Evolutionary conservation across 2,329 filamentous ascomycete genomes (phyloP).

Genomic region (Cladorrhinum sp.): DNA sequence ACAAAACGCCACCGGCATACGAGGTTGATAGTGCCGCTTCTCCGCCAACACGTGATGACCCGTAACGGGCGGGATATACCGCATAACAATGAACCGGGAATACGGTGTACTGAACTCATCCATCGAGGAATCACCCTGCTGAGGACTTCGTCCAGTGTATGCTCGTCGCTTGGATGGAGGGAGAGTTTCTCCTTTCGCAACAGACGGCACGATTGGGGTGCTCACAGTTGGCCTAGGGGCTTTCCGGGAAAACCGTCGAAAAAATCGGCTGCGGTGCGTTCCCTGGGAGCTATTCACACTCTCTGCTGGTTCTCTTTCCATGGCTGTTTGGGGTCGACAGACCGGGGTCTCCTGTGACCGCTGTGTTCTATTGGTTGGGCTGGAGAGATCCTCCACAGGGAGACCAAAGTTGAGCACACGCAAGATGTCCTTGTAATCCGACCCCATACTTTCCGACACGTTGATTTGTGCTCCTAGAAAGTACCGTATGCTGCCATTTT

Average conservation of each 20-base stretch:
- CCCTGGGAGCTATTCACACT: neutral
- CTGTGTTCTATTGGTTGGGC: neutral
- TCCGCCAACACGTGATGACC: conserved; percentile 27
- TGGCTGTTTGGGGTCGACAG: neutral
- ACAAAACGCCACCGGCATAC: conserved; percentile 21
- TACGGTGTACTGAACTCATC: conserved; percentile 29
- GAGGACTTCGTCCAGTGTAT: conserved; percentile 11
- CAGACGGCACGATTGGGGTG: neutral
- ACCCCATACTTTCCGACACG: conserved; percentile 52
- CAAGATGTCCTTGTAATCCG: conserved; percentile 46
- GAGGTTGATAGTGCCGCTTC: conserved; percentile 16
- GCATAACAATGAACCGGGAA: conserved; percentile 32
- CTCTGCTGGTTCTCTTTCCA: neutral
- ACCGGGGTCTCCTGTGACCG: conserved; percentile 5
- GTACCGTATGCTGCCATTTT: conserved; percentile 48
- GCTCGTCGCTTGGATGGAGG: conserved; percentile 7
- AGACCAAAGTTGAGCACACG: conserved; percentile 44
- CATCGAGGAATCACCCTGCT: conserved; percentile 9
- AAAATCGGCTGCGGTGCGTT: conserved; percentile 17
- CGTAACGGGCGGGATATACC: conserved; percentile 26
- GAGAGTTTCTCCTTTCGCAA: neutral
- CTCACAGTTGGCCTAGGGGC: neutral
- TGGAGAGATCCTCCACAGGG: conserved; percentile 31
- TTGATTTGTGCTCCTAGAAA: conserved; percentile 58
- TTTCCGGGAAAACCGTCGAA: conserved; percentile 18